Conservation (phyloP, 768 basidiomycete genomes). For the Hypsizygus marmoreus region DNA sequence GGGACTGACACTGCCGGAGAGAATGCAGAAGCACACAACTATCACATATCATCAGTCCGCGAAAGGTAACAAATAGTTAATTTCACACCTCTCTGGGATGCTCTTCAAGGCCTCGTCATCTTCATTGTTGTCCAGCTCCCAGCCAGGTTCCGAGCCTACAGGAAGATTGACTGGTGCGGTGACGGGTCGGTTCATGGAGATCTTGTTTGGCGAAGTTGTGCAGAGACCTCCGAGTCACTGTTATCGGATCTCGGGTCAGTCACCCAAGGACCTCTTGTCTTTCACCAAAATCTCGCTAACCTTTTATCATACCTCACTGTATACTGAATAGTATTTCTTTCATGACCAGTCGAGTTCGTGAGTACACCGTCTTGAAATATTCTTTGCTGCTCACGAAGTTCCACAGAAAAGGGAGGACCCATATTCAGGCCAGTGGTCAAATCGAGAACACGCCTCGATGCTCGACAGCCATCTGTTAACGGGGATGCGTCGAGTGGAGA, state of each 20-base stretch:
- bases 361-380: conserved; percentile 34
- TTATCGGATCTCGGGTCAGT: conserved; percentile 15
- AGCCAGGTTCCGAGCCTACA: conserved; percentile 56
- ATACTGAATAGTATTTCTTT: neutral
- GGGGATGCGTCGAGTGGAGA: conserved; percentile 5
- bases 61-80: neutral
- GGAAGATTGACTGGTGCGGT: conserved; percentile 43
- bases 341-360: conserved; percentile 66
- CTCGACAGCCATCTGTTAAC: conserved; percentile 30
- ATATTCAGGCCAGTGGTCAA: conserved; percentile 71
- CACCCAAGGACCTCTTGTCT: conserved; percentile 1
- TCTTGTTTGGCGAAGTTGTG: conserved; percentile 18
- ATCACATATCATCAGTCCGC: conserved; percentile 1
- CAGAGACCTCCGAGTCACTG: conserved; percentile 7
- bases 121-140: conserved; percentile 57
- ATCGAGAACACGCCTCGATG: conserved; percentile 46
- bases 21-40: conserved; percentile 69
- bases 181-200: conserved; percentile 15
- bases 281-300: neutral
- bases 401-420: conserved; percentile 68
- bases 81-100: conserved; percentile 57
- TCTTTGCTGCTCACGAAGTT: conserved; percentile 10
- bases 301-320: neutral
- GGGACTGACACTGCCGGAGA: conserved; percentile 63
- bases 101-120: conserved; percentile 46